Evolutionary conservation across 495 filamentous ascomycete species (phyloP).

Genomic region (Xylaria telfairii): DNA sequence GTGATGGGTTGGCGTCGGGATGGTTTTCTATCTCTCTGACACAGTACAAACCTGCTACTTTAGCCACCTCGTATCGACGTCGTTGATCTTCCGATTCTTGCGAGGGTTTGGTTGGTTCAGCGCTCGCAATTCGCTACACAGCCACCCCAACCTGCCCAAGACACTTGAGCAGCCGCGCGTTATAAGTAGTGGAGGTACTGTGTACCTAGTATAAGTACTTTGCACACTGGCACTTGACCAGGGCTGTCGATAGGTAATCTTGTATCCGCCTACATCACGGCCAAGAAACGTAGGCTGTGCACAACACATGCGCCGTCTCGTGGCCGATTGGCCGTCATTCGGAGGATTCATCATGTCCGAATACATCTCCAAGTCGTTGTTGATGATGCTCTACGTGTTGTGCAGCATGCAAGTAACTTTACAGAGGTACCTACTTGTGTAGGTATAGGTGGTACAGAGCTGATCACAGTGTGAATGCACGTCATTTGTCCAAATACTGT

Average conservation of each 20-base stretch:
- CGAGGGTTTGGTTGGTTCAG: conserved; percentile 21
- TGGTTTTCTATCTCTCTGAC: conserved; percentile 6
- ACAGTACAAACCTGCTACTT: neutral
- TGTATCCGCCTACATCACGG: neutral
- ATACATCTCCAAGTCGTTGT: neutral
- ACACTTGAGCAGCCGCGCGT: conserved; percentile 15
- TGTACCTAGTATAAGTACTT: no score
- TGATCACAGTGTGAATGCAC: conserved; percentile 7
- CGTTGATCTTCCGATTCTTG: neutral
- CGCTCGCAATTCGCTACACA: conserved; percentile 20
- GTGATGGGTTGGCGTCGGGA: neutral
- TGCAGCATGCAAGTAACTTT: neutral
- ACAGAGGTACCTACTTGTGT: neutral
- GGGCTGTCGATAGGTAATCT: no score
- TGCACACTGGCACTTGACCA: neutral
- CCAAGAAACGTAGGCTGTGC: neutral
- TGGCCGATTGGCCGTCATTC: neutral
- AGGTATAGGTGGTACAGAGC: neutral
- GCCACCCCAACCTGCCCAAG: conserved; percentile 2
- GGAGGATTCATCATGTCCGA: neutral
- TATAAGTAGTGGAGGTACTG: neutral
- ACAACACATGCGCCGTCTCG: neutral
- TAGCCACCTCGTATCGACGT: conserved; percentile 23
- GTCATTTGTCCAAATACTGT: neutral
- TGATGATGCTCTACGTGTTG: neutral